Evolutionary conservation across 1,139 yeast genomes (phyloP), one percentile per base, ranked within the genome.

Genomic region (Blastobotrys serpentis): DNA sequence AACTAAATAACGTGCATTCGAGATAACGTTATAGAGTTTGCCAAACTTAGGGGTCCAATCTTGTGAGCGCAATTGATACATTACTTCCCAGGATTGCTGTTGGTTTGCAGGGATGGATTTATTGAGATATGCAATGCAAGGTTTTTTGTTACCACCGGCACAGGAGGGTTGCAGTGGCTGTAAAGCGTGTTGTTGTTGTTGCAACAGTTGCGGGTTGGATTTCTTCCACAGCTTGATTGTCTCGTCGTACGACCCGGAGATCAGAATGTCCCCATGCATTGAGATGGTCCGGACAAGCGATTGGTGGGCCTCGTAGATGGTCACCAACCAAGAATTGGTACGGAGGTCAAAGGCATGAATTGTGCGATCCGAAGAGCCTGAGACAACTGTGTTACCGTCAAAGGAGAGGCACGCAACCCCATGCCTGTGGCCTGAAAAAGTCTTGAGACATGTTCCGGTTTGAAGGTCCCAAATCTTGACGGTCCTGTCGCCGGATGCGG

Each of bases 401-500:
- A 47, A 50, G n/a, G 50, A 43, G 14, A 50, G 43, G 11, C 50
- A 42, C 14, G 45, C 40, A 13, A 50, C 49, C 13, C 49, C 47
- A 16, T 46, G 48, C 11, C 42, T 25, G 21, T 41, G 44, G n/a
- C 49, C 51, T 3, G 30, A 19, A 16, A 50, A 42, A 11, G 46
- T 43, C n/a, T 34, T 36, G 36, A 50, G 23, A 32, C 46, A 45
- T 13, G 19, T 39, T 3, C 51, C 49, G 3, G 48, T 34, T 10
- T 42, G 43, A 8, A 50, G 26, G 21, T 47, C 53, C 53, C 53
- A 50, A 13, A 50, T 34, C 18, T 30, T 46, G 30, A 47, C 26
- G 2, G 53, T 44, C 7, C 37, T 37, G 43, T 50, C 53, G 33
- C 51, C 39, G 5, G 53, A 50, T n/a, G 43, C 53, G n/a, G 49